Evolutionary conservation across 768 basidiomycete genomes (phyloP), one percentile per base, ranked within the genome.

Genomic region (Pisolithus tinctorius): DNA sequence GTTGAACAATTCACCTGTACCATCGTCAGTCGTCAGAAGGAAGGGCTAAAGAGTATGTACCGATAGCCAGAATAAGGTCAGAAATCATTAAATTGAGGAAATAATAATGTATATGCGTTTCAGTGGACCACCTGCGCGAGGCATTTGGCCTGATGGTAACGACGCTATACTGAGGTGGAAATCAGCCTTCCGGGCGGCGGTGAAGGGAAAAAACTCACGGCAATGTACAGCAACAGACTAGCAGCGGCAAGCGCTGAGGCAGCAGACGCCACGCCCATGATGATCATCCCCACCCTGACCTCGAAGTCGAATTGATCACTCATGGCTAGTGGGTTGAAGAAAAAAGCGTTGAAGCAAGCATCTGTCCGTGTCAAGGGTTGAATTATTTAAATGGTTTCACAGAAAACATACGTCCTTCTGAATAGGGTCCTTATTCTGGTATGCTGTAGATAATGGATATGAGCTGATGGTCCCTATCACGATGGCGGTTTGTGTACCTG

Each of bases 91-190:
- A 49, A 45, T 62, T 66, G 13, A 69, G 31, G 51, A 69, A 69
- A 50, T 69, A 69, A 38, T 58, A 63, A 50, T 69, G 68, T 36
- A 69, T 51, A 43, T 68, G 69, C n/a, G 68, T 66, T 20, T 60
- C 60, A 20, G 59, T 57, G 29, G 53, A 58, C 68, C 68, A 69
- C 48, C 49, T 60, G 29, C 66, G 59, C n/a, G 59, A 51, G 14
- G 62, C 60, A 26, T 56, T 58, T 6, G 47, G 54, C 23, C 60
- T 51, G 46, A 67, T 58, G 36, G 52, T 55, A 30, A 67, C 49
- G 25, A 60, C 58, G 17, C 58, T 60, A 55, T 67, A 68, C 63
- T 68, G 26, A 17, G 23, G 38, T 50, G 26, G 30, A 48, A n/a
- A 14, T 43, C 17, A 48, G 16, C 23, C 11, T 30, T 27, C 30